phyloP scores from a whole-genome alignment of 2,329 filamentous ascomycete genomes.

The Cercospora canescens region DNA sequence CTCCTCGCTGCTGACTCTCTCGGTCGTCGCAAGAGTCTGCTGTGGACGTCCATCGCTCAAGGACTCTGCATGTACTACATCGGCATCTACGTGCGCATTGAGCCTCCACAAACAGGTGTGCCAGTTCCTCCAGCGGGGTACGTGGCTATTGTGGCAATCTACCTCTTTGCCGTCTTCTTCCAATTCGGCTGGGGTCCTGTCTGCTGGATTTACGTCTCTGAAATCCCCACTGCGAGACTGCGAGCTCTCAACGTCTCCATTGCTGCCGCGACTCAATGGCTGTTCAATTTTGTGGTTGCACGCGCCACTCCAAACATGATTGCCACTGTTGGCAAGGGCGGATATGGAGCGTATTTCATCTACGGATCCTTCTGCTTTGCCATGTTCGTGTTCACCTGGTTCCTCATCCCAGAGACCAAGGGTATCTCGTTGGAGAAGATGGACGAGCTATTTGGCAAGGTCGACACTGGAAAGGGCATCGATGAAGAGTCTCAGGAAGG shows the following conservation, averaged over 20 bases:
- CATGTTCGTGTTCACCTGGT: constrained; percentile 66
- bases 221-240: constrained; percentile 68
- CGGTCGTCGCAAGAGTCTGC: constrained; percentile 61
- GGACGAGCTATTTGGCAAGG: constrained; percentile 40
- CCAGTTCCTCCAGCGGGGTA: constrained; percentile 67
- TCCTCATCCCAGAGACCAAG: constrained; percentile 59
- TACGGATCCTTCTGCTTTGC: constrained; percentile 60
- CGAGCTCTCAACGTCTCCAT: constrained; percentile 68
- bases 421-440: constrained; percentile 49
- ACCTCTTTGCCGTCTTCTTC: constrained; percentile 70
- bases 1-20: constrained; percentile 71
- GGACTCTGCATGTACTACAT: constrained; percentile 67
- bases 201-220: constrained; percentile 69
- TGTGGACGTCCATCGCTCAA: constrained; percentile 49
- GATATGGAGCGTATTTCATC: constrained; percentile 47
- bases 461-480: constrained; percentile 30
- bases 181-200: constrained; percentile 66
- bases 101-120: constrained; percentile 56
- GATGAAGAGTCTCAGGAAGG: constrained; percentile 11
- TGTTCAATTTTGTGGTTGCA: constrained; percentile 71
- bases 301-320: constrained; percentile 69
- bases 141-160: constrained; percentile 69
- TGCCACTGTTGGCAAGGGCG: constrained; percentile 50
- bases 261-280: constrained; percentile 62
- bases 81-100: constrained; percentile 67